Conservation (phyloP, 2,329 filamentous ascomycete genomes). For the Lachnellula suecica region DNA sequence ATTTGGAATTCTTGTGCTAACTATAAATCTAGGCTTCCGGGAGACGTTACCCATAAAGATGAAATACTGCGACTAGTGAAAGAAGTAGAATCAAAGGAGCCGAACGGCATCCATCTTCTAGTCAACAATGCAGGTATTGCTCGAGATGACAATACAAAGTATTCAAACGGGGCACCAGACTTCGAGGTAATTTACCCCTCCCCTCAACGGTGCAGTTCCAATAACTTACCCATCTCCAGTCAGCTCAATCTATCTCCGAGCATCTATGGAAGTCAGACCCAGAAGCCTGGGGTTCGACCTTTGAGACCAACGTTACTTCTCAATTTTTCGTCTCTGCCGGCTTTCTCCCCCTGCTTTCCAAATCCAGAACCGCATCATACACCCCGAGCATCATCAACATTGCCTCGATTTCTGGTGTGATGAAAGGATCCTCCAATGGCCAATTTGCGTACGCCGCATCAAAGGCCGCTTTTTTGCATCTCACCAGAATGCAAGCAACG, state of each 20-base stretch:
- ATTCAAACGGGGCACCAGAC: constrained; percentile 46
- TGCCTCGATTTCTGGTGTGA: constrained; percentile 19
- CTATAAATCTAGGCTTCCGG: constrained; percentile 37
- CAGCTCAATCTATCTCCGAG: constrained; percentile 45
- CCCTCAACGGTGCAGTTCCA: not conserved
- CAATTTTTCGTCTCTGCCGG: constrained; percentile 63
- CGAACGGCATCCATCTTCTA: constrained; percentile 55
- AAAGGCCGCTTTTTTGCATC: constrained; percentile 48
- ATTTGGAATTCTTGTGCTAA: not conserved
- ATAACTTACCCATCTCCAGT: constrained; percentile 7
- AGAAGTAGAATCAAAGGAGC: constrained; percentile 52
- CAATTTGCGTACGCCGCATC: constrained; percentile 35
- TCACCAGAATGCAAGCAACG: constrained; percentile 52
- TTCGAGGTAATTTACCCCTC: constrained; percentile 34
- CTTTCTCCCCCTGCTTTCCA: constrained; percentile 58
- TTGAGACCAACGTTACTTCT: constrained; percentile 70
- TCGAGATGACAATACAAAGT: constrained; percentile 50
- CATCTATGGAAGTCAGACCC: constrained; percentile 49
- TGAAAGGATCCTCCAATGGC: constrained; percentile 28
- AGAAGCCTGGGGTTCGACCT: constrained; percentile 65
- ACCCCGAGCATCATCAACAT: constrained; percentile 21
- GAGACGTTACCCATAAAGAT: constrained; percentile 58
- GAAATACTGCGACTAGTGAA: constrained; percentile 53
- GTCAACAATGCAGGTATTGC: constrained; percentile 58
- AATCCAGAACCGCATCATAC: constrained; percentile 38